Conservation (phyloP, 208 protist species). For the Leishmania turanica region DNA sequence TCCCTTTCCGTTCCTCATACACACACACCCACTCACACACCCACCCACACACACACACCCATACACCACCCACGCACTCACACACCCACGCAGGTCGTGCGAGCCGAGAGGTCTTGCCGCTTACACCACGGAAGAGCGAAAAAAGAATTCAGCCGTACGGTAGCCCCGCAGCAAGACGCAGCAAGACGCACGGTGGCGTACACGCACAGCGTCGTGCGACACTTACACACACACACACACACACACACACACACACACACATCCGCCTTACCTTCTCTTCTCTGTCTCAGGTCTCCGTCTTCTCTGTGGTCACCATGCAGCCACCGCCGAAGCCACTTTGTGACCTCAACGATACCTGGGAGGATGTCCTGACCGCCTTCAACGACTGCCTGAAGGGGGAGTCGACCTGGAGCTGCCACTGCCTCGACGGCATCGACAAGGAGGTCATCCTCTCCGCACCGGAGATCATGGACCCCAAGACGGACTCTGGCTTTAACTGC, state of each 20-base stretch:
- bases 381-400: slow-evolving; percentile 33
- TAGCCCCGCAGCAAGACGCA: neutral
- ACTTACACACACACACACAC: neutral
- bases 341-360: slow-evolving; percentile 71
- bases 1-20: neutral
- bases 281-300: neutral
- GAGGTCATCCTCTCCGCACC: slow-evolving; percentile 80
- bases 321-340: slow-evolving; percentile 38
- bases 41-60: neutral
- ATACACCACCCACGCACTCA: neutral
- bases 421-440: slow-evolving; percentile 61
- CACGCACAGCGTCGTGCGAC: neutral
- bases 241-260: neutral
- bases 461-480: slow-evolving; percentile 90
- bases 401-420: slow-evolving; percentile 66
- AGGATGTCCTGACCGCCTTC: slow-evolving; percentile 68
- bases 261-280: neutral
- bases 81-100: neutral
- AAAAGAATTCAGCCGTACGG: neutral
- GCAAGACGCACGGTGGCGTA: neutral
- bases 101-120: neutral
- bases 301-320: slow-evolving; percentile 12
- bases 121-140: neutral
- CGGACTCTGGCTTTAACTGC: slow-evolving; percentile 76
- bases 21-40: neutral